These are phyloP conservation scores for Tinospora cordifolia DNA, from an alignment of 164 flowering plant genomes.

Conservation along the genomic window DNA sequence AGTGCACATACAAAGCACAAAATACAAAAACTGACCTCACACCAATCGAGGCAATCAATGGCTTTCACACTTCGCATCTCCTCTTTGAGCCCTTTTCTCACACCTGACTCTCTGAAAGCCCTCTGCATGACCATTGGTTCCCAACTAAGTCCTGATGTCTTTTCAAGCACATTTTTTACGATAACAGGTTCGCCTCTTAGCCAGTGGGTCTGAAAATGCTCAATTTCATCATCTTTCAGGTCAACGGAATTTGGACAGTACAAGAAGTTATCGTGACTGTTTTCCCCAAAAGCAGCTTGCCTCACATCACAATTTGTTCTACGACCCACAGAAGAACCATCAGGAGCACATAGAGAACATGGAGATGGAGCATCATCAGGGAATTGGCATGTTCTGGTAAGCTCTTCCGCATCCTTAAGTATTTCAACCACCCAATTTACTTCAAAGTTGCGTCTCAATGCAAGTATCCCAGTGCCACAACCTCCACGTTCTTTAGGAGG, in stretches of 20 bases:
- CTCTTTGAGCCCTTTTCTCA: conserved; percentile 31
- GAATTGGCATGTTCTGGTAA: conserved; percentile 25
- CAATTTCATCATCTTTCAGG: conserved; percentile 31
- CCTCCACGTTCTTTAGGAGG: conserved; percentile 65
- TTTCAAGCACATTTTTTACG: conserved; percentile 54
- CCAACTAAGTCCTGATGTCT: conserved; percentile 71
- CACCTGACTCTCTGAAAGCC: conserved; percentile 42
- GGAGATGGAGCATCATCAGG: conserved; percentile 26
- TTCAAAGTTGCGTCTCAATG: conserved; percentile 43
- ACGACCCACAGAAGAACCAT: conserved; percentile 14
- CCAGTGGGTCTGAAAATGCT: conserved; percentile 81
- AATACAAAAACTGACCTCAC: conserved; percentile 45
- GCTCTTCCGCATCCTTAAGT: conserved; percentile 43
- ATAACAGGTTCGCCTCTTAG: conserved; percentile 69
- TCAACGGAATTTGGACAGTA: conserved; percentile 53
- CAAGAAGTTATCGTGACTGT: conserved; percentile 47
- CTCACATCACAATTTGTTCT: conserved; percentile 26
- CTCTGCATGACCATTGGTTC: conserved; percentile 89
- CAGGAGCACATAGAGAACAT: conserved; percentile 35
- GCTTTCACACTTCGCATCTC: conserved; percentile 47
- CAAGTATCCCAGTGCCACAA: conserved; percentile 52
- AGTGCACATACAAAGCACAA: not conserved
- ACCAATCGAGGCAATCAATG: conserved; percentile 81
- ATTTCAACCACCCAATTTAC: conserved; percentile 40
- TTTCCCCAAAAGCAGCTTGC: conserved; percentile 50